Base-by-base conservation (phyloP, 352 stramenopile species). In the Blastocystis sp. region DNA sequence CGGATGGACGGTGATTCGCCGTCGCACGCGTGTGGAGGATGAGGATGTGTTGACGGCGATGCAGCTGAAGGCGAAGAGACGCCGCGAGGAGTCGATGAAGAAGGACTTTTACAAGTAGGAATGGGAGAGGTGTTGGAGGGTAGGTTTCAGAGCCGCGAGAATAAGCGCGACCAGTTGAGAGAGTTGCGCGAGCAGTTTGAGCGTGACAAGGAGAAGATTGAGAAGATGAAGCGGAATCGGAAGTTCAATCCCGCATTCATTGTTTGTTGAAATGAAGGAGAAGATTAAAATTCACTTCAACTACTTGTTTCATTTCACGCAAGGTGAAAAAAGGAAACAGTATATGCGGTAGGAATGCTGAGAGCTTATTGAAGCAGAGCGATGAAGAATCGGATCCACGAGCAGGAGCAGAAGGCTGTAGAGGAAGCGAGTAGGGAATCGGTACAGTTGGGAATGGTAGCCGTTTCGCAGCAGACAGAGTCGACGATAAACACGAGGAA, bases 101-200 rank as follows among this genome's bases (percentile, higher is more conserved):
- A 78, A 56, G 34, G 67, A 78, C 42, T 78, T 78, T 46, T 78
- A 78, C 34, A 78, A 78, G 67, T 61, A 7, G 24, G 67, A 38
- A 6, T 78, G 0, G 40, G 0, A 44, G 56, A 21, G 21, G n/a
- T 46, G 24, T 56, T 56, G 21, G 34, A 42, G 29, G 29, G 67
- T 40, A 78, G 67, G 21, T 78, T 78, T 40, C 67, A 78, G n/a
- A 40, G 67, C 24, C 67, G 67, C 46, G 67, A 78, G 44, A 78
- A 78, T 14, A 57, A 40, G 38, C 46, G 67, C 4, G 49, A 78
- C 44, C 67, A 78, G 40, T 21, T 78, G 67, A 78, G 36, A 61
- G 67, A 78, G 67, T 44, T 78, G 42, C 11, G 67, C 56, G 67
- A 78, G 34, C 38, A 78, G 67, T 78, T 78, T 61, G 42, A 78